Percentiles rank a stretch among this genome's conserved stretches.
Conservation (phyloP, 768 basidiomycete species). For the Terana coerulea region DNA sequence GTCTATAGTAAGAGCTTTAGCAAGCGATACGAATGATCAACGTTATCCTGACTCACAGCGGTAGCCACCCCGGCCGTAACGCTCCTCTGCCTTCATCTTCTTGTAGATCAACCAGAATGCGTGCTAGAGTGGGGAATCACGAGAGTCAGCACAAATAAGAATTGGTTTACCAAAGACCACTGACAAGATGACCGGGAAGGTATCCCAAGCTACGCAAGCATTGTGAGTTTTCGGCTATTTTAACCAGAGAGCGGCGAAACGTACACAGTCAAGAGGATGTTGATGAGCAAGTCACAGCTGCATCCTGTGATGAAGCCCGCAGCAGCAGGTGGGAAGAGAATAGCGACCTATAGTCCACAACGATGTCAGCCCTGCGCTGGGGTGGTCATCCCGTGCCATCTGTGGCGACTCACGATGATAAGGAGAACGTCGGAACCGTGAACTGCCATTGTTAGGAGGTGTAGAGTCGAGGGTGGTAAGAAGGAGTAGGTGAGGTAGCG, state of each 20-base stretch:
- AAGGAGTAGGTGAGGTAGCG: neutral
- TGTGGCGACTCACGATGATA: conserved; percentile 54
- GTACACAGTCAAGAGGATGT: conserved; percentile 73
- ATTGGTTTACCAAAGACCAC: conserved; percentile 20
- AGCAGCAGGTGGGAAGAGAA: conserved; percentile 80
- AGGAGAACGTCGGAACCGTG: conserved; percentile 73
- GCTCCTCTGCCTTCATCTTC: conserved; percentile 85
- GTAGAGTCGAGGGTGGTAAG: neutral
- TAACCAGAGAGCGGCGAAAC: conserved; percentile 19
- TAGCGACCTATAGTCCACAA: conserved; percentile 52
- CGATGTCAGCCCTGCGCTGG: neutral
- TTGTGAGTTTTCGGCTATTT: conserved; percentile 8
- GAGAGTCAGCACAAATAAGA: neutral
- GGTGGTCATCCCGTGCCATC: too few species aligned
- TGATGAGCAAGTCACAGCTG: conserved; percentile 84
- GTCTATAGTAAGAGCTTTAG: conserved; percentile 21
- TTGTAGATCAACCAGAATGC: conserved; percentile 90
- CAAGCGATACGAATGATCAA: too few species aligned
- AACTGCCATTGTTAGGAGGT: conserved; percentile 34
- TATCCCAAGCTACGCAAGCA: conserved; percentile 58
- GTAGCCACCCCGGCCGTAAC: conserved; percentile 74
- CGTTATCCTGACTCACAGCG: conserved; percentile 70
- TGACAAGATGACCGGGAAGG: conserved; percentile 57
- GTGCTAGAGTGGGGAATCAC: conserved; percentile 48
- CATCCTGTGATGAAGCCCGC: conserved; percentile 78